Evolutionary conservation across 805 yeast genomes (phyloP).

Genomic region (Kluyveromyces aestuarii): DNA sequence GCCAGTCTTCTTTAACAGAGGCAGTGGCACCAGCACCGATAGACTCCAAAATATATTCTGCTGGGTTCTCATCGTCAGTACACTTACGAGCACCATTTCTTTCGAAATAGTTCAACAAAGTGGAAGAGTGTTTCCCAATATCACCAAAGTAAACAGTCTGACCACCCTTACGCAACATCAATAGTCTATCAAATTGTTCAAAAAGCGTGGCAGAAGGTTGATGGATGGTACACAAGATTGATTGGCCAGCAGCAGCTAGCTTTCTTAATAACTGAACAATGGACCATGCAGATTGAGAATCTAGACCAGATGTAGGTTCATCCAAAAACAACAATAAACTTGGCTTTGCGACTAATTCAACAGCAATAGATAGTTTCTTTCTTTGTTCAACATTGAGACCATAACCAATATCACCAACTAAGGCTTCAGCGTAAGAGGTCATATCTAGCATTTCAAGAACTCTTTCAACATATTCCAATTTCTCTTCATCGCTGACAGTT

Average conservation of each 20-base stretch:
- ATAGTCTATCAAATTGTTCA: slow-evolving; percentile 38
- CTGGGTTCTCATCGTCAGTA: slow-evolving; percentile 33
- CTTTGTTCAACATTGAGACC: slow-evolving; percentile 38
- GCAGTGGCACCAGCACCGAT: slow-evolving; percentile 41
- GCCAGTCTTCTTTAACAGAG: slow-evolving; percentile 44
- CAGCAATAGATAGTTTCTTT: slow-evolving; percentile 37
- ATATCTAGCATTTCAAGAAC: slow-evolving; percentile 43
- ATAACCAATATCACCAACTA: slow-evolving; percentile 36
- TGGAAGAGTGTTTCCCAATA: slow-evolving; percentile 32
- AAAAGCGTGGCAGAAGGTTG: slow-evolving; percentile 45
- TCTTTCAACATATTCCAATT: slow-evolving; percentile 41
- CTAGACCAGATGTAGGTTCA: slow-evolving; percentile 47
- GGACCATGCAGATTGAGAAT: slow-evolving; percentile 44
- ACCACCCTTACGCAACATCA: slow-evolving; percentile 43
- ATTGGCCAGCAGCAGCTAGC: slow-evolving; percentile 40
- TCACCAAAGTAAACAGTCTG: slow-evolving; percentile 33
- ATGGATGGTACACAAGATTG: slow-evolving; percentile 47
- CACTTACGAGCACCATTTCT: slow-evolving; percentile 58
- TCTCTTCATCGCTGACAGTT: slow-evolving; percentile 31
- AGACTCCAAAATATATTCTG: slow-evolving; percentile 37
- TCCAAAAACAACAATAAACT: slow-evolving; percentile 38
- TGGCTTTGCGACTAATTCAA: slow-evolving; percentile 41
- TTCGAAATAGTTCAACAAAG: slow-evolving; percentile 54
- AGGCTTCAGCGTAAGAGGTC: slow-evolving; percentile 45
- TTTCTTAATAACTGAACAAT: slow-evolving; percentile 37